A percentile compares a stretch with the other conserved stretches of the same genome.
These are phyloP conservation scores for Debaryomyces subglobosus DNA, from an alignment of 1,139 yeast species.

Conservation along the genomic window DNA sequence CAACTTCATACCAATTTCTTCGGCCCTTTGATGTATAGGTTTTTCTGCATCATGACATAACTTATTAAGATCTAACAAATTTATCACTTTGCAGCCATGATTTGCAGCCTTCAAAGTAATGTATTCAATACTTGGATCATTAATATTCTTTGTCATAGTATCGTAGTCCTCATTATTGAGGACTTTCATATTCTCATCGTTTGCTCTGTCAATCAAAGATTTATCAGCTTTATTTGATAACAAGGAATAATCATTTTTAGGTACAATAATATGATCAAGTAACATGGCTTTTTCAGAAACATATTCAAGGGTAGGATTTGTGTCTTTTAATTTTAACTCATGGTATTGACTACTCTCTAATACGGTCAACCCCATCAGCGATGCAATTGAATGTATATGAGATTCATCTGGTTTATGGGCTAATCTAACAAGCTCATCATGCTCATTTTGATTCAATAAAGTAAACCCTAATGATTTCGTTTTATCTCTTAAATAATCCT, in stretches of 20 bases:
- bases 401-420: conserved; percentile 18
- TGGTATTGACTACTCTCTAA: conserved; percentile 19
- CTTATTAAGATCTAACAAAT: conserved; percentile 11
- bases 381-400: conserved; percentile 20
- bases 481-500: conserved; percentile 27
- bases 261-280: conserved; percentile 22
- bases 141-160: conserved; percentile 21
- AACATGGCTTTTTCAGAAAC: conserved; percentile 21
- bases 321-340: conserved; percentile 17
- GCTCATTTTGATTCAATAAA: conserved; percentile 19
- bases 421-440: conserved; percentile 13
- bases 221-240: conserved; percentile 17
- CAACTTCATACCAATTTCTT: conserved; percentile 16
- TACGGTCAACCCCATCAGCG: conserved; percentile 17
- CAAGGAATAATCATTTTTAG: conserved; percentile 15
- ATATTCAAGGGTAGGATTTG: conserved; percentile 26
- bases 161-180: neutral
- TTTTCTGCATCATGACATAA: conserved; percentile 4
- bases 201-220: conserved; percentile 15
- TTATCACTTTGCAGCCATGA: conserved; percentile 5
- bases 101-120: conserved; percentile 29
- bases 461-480: conserved; percentile 17
- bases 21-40: conserved; percentile 17
- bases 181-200: conserved; percentile 9
- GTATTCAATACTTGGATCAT: conserved; percentile 28